Conservation (phyloP, 2,329 filamentous ascomycete species). For the Onygenales sp. region DNA sequence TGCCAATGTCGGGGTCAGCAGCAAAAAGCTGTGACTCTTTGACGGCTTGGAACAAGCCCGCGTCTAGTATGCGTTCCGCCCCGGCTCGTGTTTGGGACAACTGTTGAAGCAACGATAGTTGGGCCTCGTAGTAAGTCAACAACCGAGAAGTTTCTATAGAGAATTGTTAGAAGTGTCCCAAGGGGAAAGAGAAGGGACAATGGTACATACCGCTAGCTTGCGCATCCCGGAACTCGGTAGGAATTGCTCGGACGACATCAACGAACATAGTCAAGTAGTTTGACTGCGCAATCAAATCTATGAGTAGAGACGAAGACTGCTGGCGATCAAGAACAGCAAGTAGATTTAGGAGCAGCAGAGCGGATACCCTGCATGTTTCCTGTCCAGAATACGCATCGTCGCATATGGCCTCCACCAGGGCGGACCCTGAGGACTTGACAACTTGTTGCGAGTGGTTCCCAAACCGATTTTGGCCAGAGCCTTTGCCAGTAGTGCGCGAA, state of each 20-base stretch:
- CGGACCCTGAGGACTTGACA: slow-evolving; percentile 69
- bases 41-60: slow-evolving; percentile 74
- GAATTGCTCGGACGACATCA: slow-evolving; percentile 71
- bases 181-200: neutral
- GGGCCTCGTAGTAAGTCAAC: slow-evolving; percentile 58
- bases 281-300: slow-evolving; percentile 69
- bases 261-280: slow-evolving; percentile 90
- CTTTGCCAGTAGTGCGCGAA: slow-evolving; percentile 35
- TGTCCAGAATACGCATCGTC: slow-evolving; percentile 88
- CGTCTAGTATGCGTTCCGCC: slow-evolving; percentile 77
- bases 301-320: slow-evolving; percentile 63
- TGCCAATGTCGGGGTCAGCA: slow-evolving; percentile 84
- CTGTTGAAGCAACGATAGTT: slow-evolving; percentile 72
- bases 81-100: slow-evolving; percentile 77
- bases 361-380: slow-evolving; percentile 70
- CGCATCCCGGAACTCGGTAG: slow-evolving; percentile 58
- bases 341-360: slow-evolving; percentile 72
- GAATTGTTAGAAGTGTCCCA: neutral
- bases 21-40: slow-evolving; percentile 77
- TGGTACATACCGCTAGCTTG: slow-evolving; percentile 44
- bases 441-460: slow-evolving; percentile 47
- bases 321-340: slow-evolving; percentile 64
- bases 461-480: slow-evolving; percentile 19
- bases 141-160: slow-evolving; percentile 43
- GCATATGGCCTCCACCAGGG: slow-evolving; percentile 75